Evolutionary conservation across 225 moss, liverwort and hornwort species (phyloP).

Genomic region (Climacium dendroides): DNA sequence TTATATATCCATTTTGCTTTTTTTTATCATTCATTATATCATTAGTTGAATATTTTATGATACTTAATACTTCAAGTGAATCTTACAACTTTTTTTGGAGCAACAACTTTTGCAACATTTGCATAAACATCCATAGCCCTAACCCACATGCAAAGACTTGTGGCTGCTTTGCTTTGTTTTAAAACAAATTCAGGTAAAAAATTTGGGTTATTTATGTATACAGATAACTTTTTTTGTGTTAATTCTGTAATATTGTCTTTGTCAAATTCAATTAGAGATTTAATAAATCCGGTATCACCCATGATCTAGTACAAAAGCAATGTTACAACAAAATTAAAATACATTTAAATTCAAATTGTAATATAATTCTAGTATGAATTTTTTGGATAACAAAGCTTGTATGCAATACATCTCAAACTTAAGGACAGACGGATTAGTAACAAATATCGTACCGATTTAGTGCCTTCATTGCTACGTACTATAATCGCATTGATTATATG

Average conservation of each 20-base stretch:
- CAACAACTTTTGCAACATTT: slow-evolving; percentile 80
- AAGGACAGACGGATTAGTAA: too few species aligned
- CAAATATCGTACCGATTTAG: too few species aligned
- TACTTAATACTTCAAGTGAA: too few species aligned
- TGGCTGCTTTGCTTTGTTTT: slow-evolving; percentile 86
- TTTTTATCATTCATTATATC: not conserved
- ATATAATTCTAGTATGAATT: not conserved
- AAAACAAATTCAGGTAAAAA: slow-evolving; percentile 75
- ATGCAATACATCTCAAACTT: too few species aligned
- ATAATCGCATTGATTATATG: too few species aligned
- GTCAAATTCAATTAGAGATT: slow-evolving; percentile 80
- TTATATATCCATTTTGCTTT: not conserved
- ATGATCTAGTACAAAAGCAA: slow-evolving; percentile 27
- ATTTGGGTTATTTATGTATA: slow-evolving; percentile 58
- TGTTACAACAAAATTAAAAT: not conserved
- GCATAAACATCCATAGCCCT: slow-evolving; percentile 93
- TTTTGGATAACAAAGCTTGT: too few species aligned
- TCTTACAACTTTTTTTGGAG: slow-evolving; percentile 62
- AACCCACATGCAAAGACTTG: slow-evolving; percentile 94
- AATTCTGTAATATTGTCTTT: slow-evolving; percentile 60
- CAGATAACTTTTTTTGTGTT: slow-evolving; percentile 61
- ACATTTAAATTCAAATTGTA: not conserved
- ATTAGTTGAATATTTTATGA: accelerated
- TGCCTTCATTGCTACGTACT: too few species aligned
- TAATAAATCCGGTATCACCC: slow-evolving; percentile 81